Percentiles rank a stretch among this genome's conserved stretches.
phyloP scores from a whole-genome alignment of 2,329 filamentous ascomycete genomes.

The Beauveria sp. region DNA sequence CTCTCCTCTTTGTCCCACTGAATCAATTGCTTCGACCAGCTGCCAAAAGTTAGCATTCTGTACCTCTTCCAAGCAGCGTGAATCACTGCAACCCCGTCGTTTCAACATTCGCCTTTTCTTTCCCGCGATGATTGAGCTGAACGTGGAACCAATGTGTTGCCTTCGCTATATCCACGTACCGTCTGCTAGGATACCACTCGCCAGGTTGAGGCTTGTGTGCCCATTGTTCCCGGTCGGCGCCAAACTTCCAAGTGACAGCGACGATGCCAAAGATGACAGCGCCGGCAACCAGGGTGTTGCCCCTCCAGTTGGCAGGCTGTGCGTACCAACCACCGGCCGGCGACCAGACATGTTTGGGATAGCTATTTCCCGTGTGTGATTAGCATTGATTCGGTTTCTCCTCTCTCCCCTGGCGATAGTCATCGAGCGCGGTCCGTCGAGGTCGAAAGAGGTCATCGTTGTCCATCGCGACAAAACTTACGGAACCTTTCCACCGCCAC shows the following conservation, averaged over 20 bases:
- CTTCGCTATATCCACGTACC: constrained; percentile 45
- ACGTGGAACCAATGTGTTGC: no score
- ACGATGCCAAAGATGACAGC: constrained; percentile 61
- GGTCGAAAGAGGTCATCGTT: not conserved
- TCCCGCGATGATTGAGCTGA: no score
- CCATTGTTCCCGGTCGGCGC: constrained; percentile 65
- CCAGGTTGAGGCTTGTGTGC: constrained; percentile 68
- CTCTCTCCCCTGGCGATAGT: constrained; percentile 9
- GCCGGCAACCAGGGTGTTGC: constrained; percentile 75
- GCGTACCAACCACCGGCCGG: constrained; percentile 96
- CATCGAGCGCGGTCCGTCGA: constrained; percentile 12
- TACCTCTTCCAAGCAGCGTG: not conserved
- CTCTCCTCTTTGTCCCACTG: constrained; percentile 37
- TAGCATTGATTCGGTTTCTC: constrained; percentile 11
- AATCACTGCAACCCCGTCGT: not conserved
- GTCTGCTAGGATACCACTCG: constrained; percentile 77
- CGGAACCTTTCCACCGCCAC: constrained; percentile 65
- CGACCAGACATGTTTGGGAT: constrained; percentile 99
- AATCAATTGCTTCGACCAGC: constrained; percentile 39
- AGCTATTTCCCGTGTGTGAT: constrained; percentile 43
- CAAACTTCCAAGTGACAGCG: constrained; percentile 61
- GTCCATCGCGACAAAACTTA: constrained; percentile 29
- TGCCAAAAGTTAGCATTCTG: constrained; percentile 15
- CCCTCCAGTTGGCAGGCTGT: constrained; percentile 90
- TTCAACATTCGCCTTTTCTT: not conserved